Evolutionary conservation across 1,284 basidiomycete species (phyloP).

Genomic region (Malassezia dermatis): DNA sequence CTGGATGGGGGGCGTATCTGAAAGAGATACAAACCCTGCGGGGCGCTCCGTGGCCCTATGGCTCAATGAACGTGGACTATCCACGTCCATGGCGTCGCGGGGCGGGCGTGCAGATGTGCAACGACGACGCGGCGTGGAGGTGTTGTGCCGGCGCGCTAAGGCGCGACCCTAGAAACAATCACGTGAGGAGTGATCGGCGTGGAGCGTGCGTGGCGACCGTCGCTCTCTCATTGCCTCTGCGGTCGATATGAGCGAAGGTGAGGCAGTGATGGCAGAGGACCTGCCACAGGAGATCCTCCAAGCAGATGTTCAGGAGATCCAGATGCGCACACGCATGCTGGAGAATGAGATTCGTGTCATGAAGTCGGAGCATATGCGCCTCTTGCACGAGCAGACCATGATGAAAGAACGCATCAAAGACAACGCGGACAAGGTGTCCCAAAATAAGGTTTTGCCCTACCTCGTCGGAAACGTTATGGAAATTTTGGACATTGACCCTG

Average conservation of each 20-base stretch:
- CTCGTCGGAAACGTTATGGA: slow-evolving; percentile 79
- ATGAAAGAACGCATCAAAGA: slow-evolving; percentile 99
- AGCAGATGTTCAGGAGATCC: slow-evolving; percentile 38
- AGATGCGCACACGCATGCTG: slow-evolving; percentile 42
- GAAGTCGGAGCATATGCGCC: slow-evolving; percentile 65
- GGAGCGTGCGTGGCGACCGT: slow-evolving; percentile 1
- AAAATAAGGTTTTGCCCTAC: slow-evolving; percentile 98
- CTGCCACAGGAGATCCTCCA: slow-evolving; percentile 41
- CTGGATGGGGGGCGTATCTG: neutral
- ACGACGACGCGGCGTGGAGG: slow-evolving; percentile 5
- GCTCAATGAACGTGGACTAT: neutral
- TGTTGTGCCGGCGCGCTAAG: neutral
- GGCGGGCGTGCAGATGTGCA: slow-evolving; percentile 12
- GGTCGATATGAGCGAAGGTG: slow-evolving; percentile 10
- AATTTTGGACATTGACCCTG: slow-evolving; percentile 87
- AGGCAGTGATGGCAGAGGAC: neutral
- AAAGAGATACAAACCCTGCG: slow-evolving; percentile 4
- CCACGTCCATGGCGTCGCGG: slow-evolving; percentile 12
- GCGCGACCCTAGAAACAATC: neutral
- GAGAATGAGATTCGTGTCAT: slow-evolving; percentile 47
- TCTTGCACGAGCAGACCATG: slow-evolving; percentile 84
- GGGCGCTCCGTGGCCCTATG: neutral
- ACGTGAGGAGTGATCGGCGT: neutral
- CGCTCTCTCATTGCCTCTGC: neutral
- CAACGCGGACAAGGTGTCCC: slow-evolving; percentile 96